Evolutionary conservation across 2,329 filamentous ascomycete species (phyloP).

Genomic region (Orbilia ellipsospora): DNA sequence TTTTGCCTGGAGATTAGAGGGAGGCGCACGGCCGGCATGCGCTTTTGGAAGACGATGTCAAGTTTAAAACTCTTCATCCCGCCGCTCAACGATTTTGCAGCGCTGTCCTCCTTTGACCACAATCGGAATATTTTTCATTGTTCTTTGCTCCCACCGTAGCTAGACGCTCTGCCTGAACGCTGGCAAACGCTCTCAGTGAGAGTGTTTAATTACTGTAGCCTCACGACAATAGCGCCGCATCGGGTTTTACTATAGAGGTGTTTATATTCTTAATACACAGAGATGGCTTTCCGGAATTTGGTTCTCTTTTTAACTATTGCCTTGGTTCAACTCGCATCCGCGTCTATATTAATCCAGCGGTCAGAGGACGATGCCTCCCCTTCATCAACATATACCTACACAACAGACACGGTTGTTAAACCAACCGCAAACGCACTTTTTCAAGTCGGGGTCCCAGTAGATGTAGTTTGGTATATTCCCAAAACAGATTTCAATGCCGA

Average conservation of each 20-base stretch:
- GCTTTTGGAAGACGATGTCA: slow-evolving; percentile 1
- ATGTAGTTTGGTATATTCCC: slow-evolving; percentile 50
- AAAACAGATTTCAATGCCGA: slow-evolving; percentile 23
- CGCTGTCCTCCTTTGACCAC: too few relatives aligned
- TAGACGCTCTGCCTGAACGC: too few relatives aligned
- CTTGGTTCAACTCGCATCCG: slow-evolving; percentile 15
- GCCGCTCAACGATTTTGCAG: too few relatives aligned
- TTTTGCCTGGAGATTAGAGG: slow-evolving; percentile 17
- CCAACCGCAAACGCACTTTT: slow-evolving; percentile 45
- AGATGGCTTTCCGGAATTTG: too few relatives aligned
- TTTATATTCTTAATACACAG: too few relatives aligned
- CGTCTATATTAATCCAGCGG: slow-evolving; percentile 9
- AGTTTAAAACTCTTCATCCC: slow-evolving; percentile 24
- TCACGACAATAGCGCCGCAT: too few relatives aligned
- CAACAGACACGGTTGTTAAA: slow-evolving; percentile 34
- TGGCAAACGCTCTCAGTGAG: too few relatives aligned
- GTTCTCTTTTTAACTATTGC: background rate
- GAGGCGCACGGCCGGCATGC: slow-evolving; percentile 9
- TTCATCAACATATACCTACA: slow-evolving; percentile 39
- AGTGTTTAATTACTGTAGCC: too few relatives aligned
- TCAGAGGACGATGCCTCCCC: slow-evolving; percentile 9
- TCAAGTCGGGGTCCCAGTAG: slow-evolving; percentile 35
- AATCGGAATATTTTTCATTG: too few relatives aligned
- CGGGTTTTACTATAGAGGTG: too few relatives aligned
- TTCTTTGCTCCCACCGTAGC: too few relatives aligned